Conservation (phyloP, 371 early-diverging fungal genomes). For the Thermomucor indicae-seudaticae region DNA sequence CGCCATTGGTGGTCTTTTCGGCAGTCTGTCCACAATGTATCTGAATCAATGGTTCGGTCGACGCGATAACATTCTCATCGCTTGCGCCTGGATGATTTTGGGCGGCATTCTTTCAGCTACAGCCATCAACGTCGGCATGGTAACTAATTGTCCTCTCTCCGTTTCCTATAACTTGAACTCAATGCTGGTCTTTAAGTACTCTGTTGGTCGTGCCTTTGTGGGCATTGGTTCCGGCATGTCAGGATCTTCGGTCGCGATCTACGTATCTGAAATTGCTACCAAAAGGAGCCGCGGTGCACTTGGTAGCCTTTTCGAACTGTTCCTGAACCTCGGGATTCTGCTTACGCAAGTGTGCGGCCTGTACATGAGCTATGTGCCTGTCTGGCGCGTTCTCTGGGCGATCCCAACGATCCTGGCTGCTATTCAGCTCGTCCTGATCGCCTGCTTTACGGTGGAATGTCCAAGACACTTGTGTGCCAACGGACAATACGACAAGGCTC, state of each 20-base stretch:
- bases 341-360: slow-evolving; percentile 63
- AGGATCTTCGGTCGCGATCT: slow-evolving; percentile 55
- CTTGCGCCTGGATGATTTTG: slow-evolving; percentile 28
- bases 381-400: slow-evolving; percentile 68
- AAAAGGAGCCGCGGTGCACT: slow-evolving; percentile 69
- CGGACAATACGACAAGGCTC: slow-evolving; percentile 49
- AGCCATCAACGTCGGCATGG: slow-evolving; percentile 38
- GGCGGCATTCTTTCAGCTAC: slow-evolving; percentile 39
- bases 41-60: slow-evolving; percentile 33
- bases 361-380: slow-evolving; percentile 51
- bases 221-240: slow-evolving; percentile 83
- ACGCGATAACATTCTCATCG: slow-evolving; percentile 37
- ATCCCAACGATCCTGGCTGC: slow-evolving; percentile 56
- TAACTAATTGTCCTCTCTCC: slow-evolving; percentile 3
- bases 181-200: slow-evolving; percentile 19
- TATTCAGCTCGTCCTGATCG: slow-evolving; percentile 55
- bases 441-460: slow-evolving; percentile 74
- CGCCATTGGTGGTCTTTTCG: slow-evolving; percentile 45
- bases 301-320: slow-evolving; percentile 45
- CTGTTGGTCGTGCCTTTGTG: slow-evolving; percentile 78
- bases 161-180: neutral
- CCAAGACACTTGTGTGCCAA: slow-evolving; percentile 65
- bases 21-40: slow-evolving; percentile 35
- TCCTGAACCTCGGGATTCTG: slow-evolving; percentile 77
- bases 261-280: slow-evolving; percentile 85